These are phyloP conservation scores for Curvularia hawaiiensis DNA, from an alignment of 2,329 filamentous ascomycete species.

Conservation along the genomic window DNA sequence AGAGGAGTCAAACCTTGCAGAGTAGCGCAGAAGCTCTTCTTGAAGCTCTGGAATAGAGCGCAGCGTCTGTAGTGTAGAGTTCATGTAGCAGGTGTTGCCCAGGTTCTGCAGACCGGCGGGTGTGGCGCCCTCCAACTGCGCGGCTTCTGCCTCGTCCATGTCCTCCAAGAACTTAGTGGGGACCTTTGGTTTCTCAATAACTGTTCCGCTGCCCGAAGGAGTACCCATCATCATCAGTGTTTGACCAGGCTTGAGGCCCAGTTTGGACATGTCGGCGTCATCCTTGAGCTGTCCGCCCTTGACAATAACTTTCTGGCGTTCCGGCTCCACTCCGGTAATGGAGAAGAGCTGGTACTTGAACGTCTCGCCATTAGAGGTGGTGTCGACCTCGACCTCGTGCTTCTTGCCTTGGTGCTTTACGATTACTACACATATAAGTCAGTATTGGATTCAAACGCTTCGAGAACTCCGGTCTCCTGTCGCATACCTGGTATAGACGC, in stretches of 20 bases:
- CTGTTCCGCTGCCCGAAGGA: constrained; percentile 67
- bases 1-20: constrained; percentile 37
- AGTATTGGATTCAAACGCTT: constrained; percentile 19
- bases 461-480: neutral
- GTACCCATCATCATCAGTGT: constrained; percentile 97
- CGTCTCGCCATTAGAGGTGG: constrained; percentile 81
- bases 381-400: constrained; percentile 91
- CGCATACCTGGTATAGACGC: constrained; percentile 45
- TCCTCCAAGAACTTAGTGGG: constrained; percentile 90
- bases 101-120: constrained; percentile 90
- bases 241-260: constrained; percentile 85
- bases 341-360: constrained; percentile 97
- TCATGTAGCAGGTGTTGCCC: constrained; percentile 98
- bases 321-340: constrained; percentile 92
- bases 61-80: constrained; percentile 93
- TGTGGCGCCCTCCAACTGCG: constrained; percentile 79
- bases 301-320: constrained; percentile 93
- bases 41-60: constrained; percentile 90
- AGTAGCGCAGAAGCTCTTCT: constrained; percentile 72
- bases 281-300: constrained; percentile 96
- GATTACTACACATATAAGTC: constrained; percentile 64
- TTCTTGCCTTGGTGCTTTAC: constrained; percentile 97
- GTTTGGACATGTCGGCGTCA: constrained; percentile 82
- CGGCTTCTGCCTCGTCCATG: constrained; percentile 93
- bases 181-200: constrained; percentile 75